Evolutionary conservation across 2,329 filamentous ascomycete genomes (phyloP).

Genomic region (Microthyrium microscopicum): DNA sequence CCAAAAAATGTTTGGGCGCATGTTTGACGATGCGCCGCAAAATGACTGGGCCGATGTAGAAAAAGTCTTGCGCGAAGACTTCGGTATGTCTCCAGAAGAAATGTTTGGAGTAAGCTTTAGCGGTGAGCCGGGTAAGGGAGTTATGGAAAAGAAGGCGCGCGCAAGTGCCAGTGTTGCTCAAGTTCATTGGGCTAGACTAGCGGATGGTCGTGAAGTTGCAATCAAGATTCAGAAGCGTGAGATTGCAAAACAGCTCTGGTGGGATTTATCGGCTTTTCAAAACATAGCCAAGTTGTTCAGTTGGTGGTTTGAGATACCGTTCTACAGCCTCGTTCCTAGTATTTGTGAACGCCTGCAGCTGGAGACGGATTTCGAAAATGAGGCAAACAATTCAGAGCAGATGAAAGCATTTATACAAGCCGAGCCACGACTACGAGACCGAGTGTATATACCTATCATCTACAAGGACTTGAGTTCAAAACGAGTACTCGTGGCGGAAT

Average conservation of each 20-base stretch:
- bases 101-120: constrained; percentile 81
- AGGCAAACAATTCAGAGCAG: constrained; percentile 70
- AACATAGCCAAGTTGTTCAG: constrained; percentile 58
- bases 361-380: constrained; percentile 88
- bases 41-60: constrained; percentile 77
- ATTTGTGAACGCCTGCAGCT: constrained; percentile 81
- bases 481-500: constrained; percentile 84
- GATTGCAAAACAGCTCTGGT: constrained; percentile 76
- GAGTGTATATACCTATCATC: constrained; percentile 78
- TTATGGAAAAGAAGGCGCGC: constrained; percentile 55
- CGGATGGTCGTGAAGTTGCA: constrained; percentile 80
- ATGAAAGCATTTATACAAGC: constrained; percentile 63
- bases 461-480: constrained; percentile 69
- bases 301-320: constrained; percentile 78
- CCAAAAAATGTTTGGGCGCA: constrained; percentile 84
- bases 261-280: constrained; percentile 95
- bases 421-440: constrained; percentile 58
- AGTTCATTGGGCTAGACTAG: constrained; percentile 80
- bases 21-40: constrained; percentile 97
- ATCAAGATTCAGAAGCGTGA: constrained; percentile 95
- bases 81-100: constrained; percentile 67
- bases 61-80: constrained; percentile 73
- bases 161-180: constrained; percentile 88
- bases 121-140: constrained; percentile 43
- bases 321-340: constrained; percentile 82